Conservation (phyloP, 2,329 filamentous ascomycete genomes). For the Beauveria pseudobassiana region DNA sequence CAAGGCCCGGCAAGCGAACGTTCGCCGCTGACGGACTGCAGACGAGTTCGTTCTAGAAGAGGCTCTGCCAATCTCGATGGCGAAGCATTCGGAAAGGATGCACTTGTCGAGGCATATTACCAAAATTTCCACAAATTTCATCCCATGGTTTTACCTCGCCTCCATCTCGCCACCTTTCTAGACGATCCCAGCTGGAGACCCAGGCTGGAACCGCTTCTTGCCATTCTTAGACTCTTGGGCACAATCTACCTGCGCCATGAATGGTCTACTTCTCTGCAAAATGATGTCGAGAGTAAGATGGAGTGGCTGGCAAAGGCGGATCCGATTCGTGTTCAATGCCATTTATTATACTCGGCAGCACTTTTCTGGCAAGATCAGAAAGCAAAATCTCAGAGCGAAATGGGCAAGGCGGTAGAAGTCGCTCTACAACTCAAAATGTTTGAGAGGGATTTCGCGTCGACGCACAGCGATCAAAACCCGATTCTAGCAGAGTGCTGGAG, state of each 20-base stretch:
- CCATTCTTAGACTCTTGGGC: constrained; percentile 27
- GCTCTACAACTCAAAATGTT: constrained; percentile 56
- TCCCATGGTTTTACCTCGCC: constrained; percentile 21
- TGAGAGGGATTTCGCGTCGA: constrained; percentile 41
- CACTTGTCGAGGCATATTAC: constrained; percentile 28
- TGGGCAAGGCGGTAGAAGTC: constrained; percentile 45
- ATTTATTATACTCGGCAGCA: constrained; percentile 29
- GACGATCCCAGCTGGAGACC: constrained; percentile 1
- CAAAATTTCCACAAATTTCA: constrained; percentile 26
- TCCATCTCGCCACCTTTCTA: constrained; percentile 13
- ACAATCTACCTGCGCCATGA: constrained; percentile 21
- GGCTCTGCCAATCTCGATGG: neutral
- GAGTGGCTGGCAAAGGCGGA: neutral
- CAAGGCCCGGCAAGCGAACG: neutral
- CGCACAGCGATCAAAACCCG: constrained; percentile 38
- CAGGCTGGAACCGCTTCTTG: constrained; percentile 18
- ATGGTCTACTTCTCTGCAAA: constrained; percentile 5
- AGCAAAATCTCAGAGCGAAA: constrained; percentile 18
- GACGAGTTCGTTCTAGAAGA: neutral
- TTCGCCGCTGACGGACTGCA: neutral
- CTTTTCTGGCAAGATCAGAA: constrained; percentile 27
- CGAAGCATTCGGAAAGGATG: constrained; percentile 12
- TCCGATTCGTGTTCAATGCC: constrained; percentile 28
- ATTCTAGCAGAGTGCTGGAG: constrained; percentile 50
- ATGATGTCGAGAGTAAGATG: constrained; percentile 10